Evolutionary conservation across 805 yeast species (phyloP), one percentile per base, ranked within the genome.

Genomic region (Kuraishia molischiana): DNA sequence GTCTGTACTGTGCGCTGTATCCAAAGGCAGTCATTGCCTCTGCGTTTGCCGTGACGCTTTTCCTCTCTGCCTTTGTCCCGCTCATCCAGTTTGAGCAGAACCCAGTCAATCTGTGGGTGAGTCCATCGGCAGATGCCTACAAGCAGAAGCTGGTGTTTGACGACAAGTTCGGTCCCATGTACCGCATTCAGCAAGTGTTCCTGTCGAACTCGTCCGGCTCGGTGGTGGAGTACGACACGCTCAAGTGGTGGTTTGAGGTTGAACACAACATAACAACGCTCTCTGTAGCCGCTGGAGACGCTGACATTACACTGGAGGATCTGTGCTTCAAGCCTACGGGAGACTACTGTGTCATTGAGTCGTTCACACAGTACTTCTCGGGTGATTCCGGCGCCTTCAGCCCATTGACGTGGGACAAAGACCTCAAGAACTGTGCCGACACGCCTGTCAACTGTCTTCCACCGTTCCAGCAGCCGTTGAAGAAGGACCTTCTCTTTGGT

Each of bases 381-480:
- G 94, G 92, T 1, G 70, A 73, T 24, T 57, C 81, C 3, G 49
- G 48, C 14, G 57, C 62, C 29, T 54, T 80, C 4, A 67, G 72
- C 5, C 72, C 73, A 29, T 48, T 47, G 1, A 61, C 61, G 18
- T 90, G 95, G 95, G 52, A 64, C 30, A 44, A 51, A 2, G 62
- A 70, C 38, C 52, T 90, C 9, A 50, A 64, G 38, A 52, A 58
- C 3, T 90, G 98, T 53, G 69, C 92, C 0, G 64, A 69, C 15
- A 74, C 85, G 1, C 97, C 97, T 0, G 97, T 90, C 2, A 79
- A 74, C 44, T 90, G 98, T 53, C 61, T 90, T 29, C 97, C 98
- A 0, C 59, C 79, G 0, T 90, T 89, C 58, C 95, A 85, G 51
- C 97, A 87, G 54, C 97, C 97, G 0, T 63, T 90, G 44, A 81